Base-by-base conservation (phyloP, 805 yeast species). In the Debaryomyces castellii region DNA sequence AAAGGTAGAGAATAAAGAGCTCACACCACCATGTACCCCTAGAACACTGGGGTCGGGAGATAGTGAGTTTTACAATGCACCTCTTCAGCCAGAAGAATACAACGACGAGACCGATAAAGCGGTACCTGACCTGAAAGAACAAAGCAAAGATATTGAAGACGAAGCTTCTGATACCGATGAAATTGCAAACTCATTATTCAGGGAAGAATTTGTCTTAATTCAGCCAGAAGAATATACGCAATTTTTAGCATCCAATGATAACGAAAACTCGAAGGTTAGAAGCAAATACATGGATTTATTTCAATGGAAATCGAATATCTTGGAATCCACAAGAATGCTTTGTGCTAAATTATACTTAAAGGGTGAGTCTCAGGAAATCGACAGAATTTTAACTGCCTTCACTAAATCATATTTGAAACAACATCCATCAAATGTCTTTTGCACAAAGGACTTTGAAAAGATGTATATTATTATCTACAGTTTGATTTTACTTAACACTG, bases 291-390 rank as follows among this genome's bases (percentile, higher is more conserved):
- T 78, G 80, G 66, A 70, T 45, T 54, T 70, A 27, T 78, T 77
- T 58, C 52, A 65, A 40, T 73, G 78, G 66, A 76, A 74, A 40
- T 55, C 69, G n/a, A 77, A 80, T 46, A 64, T 89, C 39, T 66
- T 87, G 35, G 62, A 64, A 2, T 71, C 89, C 1, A 72, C 89
- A 14, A 68, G 89, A 25, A 62, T 63, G 38, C 67, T 89, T 25
- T 88, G 95, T 52, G 74, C 77, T 32, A 78, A 74, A 51, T 59
- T 89, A n/a, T 85, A 84, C 63, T 74, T 89, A 55, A 81, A 81
- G 57, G 96, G 92, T 5, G 96, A 89, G 64, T 82, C 94, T 2
- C 91, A 86, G 55, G 86, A 85, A 55, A 81, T 89, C 43, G 94
- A 88, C 63, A 75, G 87, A 40, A 77, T 89, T 24, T 67, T 89